phyloP scores from a whole-genome alignment of 2,329 filamentous ascomycete species.

The Cladosporium austrohemisphaericum region DNA sequence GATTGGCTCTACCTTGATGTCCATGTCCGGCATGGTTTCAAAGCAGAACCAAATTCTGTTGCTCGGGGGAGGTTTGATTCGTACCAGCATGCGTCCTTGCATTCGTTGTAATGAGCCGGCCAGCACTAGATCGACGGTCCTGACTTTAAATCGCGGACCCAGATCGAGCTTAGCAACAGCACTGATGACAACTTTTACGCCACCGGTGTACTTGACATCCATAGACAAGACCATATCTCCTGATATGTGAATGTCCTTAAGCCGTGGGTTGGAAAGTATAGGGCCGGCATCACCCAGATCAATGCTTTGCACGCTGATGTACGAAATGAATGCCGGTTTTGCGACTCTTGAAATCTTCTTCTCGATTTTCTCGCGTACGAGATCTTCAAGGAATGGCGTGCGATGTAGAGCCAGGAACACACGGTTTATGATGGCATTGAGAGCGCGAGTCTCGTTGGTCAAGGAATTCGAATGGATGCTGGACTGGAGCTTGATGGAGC shows the following conservation, averaged over 20 bases:
- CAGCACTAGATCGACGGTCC: constrained; percentile 84
- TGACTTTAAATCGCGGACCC: constrained; percentile 79
- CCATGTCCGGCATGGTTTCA: constrained; percentile 87
- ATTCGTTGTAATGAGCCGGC: constrained; percentile 80
- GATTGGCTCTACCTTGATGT: constrained; percentile 90
- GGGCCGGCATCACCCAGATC: constrained; percentile 84
- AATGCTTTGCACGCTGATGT: constrained; percentile 76
- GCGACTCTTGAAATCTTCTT: constrained; percentile 96
- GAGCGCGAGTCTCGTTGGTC: constrained; percentile 83
- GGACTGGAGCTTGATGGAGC: constrained; percentile 87
- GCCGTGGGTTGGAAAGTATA: constrained; percentile 79
- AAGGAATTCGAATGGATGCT: constrained; percentile 79
- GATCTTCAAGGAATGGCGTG: constrained; percentile 73
- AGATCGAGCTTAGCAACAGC: constrained; percentile 92
- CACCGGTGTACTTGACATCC: constrained; percentile 84
- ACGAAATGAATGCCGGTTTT: constrained; percentile 83
- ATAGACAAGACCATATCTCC: constrained; percentile 84
- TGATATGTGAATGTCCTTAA: constrained; percentile 86
- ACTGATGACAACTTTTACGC: constrained; percentile 82
- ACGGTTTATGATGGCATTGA: constrained; percentile 86
- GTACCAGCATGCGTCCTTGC: constrained; percentile 78
- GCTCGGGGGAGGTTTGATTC: constrained; percentile 90
- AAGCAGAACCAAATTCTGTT: constrained; percentile 97
- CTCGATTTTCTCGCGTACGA: constrained; percentile 79
- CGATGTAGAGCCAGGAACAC: constrained; percentile 85